phyloP scores from a whole-genome alignment of 768 basidiomycete species.

The Trametes coccinea region DNA sequence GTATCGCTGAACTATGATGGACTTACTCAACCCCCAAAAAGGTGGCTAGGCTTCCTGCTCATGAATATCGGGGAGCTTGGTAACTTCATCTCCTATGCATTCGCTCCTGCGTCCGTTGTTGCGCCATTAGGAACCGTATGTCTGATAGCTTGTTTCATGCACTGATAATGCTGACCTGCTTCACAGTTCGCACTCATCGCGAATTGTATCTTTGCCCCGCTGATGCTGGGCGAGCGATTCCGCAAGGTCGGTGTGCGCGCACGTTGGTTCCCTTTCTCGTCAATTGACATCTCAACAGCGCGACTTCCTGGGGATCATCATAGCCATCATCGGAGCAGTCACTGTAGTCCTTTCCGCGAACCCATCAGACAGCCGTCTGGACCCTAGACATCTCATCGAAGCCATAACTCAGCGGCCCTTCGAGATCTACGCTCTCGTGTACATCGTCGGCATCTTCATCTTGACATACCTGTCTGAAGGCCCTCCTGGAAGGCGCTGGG shows the following conservation, averaged over 20 bases:
- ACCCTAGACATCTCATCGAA: constrained; percentile 61
- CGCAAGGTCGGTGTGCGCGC: constrained; percentile 53
- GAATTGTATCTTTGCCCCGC: constrained; percentile 91
- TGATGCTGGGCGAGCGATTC: constrained; percentile 82
- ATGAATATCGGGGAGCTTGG: constrained; percentile 91
- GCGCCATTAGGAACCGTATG: constrained; percentile 94
- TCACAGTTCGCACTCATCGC: constrained; percentile 85
- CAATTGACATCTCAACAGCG: constrained; percentile 43
- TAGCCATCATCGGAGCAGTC: constrained; percentile 86
- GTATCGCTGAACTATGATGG: not conserved
- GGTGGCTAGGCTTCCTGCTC: constrained; percentile 88
- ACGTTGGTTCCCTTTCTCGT: not conserved
- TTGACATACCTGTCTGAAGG: constrained; percentile 70
- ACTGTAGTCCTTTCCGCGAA: constrained; percentile 88
- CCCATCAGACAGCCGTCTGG: constrained; percentile 66
- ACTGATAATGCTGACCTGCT: not conserved
- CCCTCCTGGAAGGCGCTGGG: constrained; percentile 59
- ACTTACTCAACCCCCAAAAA: constrained; percentile 29
- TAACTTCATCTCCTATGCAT: constrained; percentile 91
- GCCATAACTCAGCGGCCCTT: constrained; percentile 77
- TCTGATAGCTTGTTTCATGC: constrained; percentile 14
- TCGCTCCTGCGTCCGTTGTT: constrained; percentile 88
- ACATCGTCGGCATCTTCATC: constrained; percentile 53
- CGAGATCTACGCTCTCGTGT: constrained; percentile 70
- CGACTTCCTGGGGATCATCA: constrained; percentile 73